Percentiles rank a stretch among this genome's conserved stretches.
Evolutionary conservation across 2,329 filamentous ascomycete species (phyloP).

Genomic region (Monilinia laxa): DNA sequence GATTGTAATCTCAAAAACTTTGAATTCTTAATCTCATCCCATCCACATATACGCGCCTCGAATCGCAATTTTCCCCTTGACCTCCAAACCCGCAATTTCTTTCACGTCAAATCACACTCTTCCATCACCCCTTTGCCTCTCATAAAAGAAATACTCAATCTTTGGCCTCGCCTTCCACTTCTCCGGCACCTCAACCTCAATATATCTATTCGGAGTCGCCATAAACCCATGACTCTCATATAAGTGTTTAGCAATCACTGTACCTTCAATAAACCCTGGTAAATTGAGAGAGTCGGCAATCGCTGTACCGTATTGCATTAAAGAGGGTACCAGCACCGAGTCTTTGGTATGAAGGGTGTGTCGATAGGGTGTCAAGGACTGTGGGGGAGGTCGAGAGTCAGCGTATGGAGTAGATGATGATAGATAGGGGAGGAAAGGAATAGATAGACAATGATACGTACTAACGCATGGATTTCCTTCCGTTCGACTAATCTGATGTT

Average conservation of each 20-base stretch:
- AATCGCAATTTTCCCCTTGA: neutral
- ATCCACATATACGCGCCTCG: no score
- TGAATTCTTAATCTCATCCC: no score
- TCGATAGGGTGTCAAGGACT: slow-evolving; percentile 42
- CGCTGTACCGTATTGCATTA: slow-evolving; percentile 43
- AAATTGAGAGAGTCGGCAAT: slow-evolving; percentile 33
- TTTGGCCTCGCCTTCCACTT: slow-evolving; percentile 26
- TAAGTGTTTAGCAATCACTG: slow-evolving; percentile 24
- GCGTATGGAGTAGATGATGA: neutral
- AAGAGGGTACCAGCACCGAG: slow-evolving; percentile 43
- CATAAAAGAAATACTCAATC: slow-evolving; percentile 27
- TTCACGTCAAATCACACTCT: neutral
- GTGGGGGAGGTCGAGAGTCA: neutral
- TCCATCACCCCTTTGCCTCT: slow-evolving; percentile 11
- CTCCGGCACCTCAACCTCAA: slow-evolving; percentile 26
- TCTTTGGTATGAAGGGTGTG: slow-evolving; percentile 41
- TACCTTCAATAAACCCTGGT: slow-evolving; percentile 26
- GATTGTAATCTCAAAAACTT: no score
- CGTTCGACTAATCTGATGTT: slow-evolving; percentile 23
- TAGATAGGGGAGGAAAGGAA: neutral
- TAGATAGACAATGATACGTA: slow-evolving; percentile 15
- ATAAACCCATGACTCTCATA: slow-evolving; percentile 32
- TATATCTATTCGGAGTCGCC: slow-evolving; percentile 19
- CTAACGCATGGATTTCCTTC: slow-evolving; percentile 27
- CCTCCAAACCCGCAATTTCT: neutral